Evolutionary conservation across 1,139 yeast species (phyloP).

Genomic region (Nakaseomyces glabratus): DNA sequence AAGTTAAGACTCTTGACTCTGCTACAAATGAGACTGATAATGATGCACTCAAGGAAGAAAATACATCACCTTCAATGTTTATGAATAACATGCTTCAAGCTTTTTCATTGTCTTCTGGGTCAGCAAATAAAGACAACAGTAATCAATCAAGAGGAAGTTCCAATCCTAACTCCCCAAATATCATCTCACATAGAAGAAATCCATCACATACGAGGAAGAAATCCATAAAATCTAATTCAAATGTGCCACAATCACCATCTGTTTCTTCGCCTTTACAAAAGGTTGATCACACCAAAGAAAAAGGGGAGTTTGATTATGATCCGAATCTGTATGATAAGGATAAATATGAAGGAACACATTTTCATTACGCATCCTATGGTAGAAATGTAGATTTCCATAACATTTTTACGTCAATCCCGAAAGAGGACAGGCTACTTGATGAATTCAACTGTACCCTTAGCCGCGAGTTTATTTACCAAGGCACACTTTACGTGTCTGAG

Average conservation of each 20-base stretch:
- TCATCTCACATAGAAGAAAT: constrained; percentile 17
- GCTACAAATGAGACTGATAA: no score
- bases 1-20: no score
- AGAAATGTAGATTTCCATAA: constrained; percentile 77
- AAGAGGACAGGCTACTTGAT: constrained; percentile 66
- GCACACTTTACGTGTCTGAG: constrained; percentile 77
- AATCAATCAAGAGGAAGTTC: constrained; percentile 4
- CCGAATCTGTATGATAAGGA: constrained; percentile 35
- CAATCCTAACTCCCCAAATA: constrained; percentile 13
- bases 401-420: constrained; percentile 59
- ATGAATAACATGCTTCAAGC: constrained; percentile 16
- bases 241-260: constrained; percentile 1
- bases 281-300: background rate
- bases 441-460: constrained; percentile 90
- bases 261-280: background rate
- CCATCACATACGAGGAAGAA: constrained; percentile 11
- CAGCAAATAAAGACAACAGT: background rate
- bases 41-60: background rate
- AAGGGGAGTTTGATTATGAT: constrained; percentile 21
- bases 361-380: constrained; percentile 53
- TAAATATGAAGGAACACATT: constrained; percentile 36
- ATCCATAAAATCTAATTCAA: constrained; percentile 5
- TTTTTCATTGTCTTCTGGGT: constrained; percentile 9
- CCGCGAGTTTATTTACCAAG: constrained; percentile 84
- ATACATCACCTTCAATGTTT: constrained; percentile 11